Evolutionary conservation across 805 yeast genomes (phyloP).

Genomic region (Yamadazyma paraphyllophila): DNA sequence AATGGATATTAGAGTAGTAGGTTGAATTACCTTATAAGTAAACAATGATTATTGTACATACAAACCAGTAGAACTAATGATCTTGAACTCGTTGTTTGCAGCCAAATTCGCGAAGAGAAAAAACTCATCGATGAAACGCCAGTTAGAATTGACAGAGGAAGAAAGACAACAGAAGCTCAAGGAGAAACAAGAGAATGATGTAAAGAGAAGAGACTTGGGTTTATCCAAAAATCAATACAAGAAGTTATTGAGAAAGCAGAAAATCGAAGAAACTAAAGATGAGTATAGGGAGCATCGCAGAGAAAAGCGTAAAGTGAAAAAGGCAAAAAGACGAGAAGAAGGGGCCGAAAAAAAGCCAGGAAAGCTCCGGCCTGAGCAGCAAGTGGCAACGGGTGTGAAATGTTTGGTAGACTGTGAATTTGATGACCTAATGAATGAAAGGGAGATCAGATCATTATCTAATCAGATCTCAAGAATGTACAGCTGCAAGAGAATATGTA

Average conservation of each 20-base stretch:
- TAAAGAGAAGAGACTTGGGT: constrained; percentile 39
- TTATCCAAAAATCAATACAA: constrained; percentile 88
- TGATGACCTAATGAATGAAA: constrained; percentile 83
- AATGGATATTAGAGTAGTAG: too few species aligned
- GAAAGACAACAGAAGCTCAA: constrained; percentile 7
- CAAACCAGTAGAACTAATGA: too few species aligned
- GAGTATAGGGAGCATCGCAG: constrained; percentile 54
- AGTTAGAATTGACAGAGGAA: constrained; percentile 9
- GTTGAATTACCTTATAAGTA: too few species aligned
- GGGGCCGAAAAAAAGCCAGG: constrained; percentile 27
- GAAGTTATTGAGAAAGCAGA: constrained; percentile 54
- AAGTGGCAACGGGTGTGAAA: constrained; percentile 46
- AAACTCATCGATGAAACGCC: constrained; percentile 9
- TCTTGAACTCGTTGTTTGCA: background rate
- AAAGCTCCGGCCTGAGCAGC: constrained; percentile 42
- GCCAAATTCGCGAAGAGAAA: constrained; percentile 4
- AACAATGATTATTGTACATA: background rate
- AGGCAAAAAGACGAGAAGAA: constrained; percentile 21
- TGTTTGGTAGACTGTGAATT: constrained; percentile 86
- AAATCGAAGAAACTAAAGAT: constrained; percentile 64
- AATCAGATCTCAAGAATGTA: constrained; percentile 82
- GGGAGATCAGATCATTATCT: constrained; percentile 65
- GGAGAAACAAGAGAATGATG: constrained; percentile 13
- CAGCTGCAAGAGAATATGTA: constrained; percentile 67
- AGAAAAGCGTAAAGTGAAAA: constrained; percentile 49